Base-by-base conservation (phyloP, 306 rosid species). In the Phaseolus lunatus region DNA sequence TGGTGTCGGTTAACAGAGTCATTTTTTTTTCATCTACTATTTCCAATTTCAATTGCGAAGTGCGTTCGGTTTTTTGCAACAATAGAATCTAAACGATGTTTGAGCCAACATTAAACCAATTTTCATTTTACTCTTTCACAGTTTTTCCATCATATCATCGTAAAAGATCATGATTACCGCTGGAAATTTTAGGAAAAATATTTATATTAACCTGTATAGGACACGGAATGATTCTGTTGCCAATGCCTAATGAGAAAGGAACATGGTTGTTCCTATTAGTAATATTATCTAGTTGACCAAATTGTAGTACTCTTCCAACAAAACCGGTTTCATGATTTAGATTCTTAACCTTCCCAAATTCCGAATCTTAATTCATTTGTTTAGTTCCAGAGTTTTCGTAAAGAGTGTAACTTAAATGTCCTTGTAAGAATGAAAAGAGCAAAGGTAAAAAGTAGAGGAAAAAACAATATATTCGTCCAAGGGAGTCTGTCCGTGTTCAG, bases 401-500 rank as follows among this genome's bases (percentile, higher is more conserved):
- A 63, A 14, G 3, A 23, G 16, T 15, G 41, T 15, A 26, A 2
- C n/a, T 2, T 67, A 0, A 2, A 0, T 5, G 3, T 11, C 4
- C 2, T 19, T 22, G 48, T 9, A 2, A 24, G 4, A 26, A 57
- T 2, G 62, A 15, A 39, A 24, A 12, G 6, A 3, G 15, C 1
- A 27, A 59, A 0, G 35, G 5, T 31, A 24, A 14, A 26, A 58
- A 58, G 3, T 2, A 41, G 19, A 26, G 20, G 1, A 67, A 31
- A 69, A 69, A 76, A 82, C 65, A 58, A 19, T 12, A 74, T 58
- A 67, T 45, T 64, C 7, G 54, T 75, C 78, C 53, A 78, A 50
- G 76, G 66, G 48, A 54, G 80, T 33, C 64, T 49, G 66, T 43
- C 27, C 48, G 56, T 45, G 44, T 41, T 26, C n/a, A 64, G 29